A percentile compares a stretch with the other conserved stretches of the same genome.
Conservation (phyloP, 805 yeast genomes). For the Blastobotrys americana region DNA sequence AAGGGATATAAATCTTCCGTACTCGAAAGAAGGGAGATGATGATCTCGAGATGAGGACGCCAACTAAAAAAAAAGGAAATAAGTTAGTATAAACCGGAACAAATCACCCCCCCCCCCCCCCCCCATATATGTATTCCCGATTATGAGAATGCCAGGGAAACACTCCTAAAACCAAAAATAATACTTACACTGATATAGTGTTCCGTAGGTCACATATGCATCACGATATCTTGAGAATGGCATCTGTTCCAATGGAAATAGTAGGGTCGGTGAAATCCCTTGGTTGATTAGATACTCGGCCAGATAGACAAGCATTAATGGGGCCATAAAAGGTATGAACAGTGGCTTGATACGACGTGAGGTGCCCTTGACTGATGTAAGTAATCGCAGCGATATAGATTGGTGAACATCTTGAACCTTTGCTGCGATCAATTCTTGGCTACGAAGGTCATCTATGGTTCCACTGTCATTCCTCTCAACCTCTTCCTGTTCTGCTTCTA, state of each 20-base stretch:
- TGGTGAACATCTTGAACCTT: too few species aligned
- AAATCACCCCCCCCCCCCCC: too few species aligned
- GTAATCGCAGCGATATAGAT: background rate
- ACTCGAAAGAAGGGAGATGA: slow-evolving; percentile 63
- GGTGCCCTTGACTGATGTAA: slow-evolving; percentile 11
- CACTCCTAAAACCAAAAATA: too few species aligned
- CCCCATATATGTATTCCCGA: too few species aligned
- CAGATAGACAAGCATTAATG: slow-evolving; percentile 73
- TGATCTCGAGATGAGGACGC: slow-evolving; percentile 87
- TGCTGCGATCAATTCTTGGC: background rate
- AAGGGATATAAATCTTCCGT: slow-evolving; percentile 49
- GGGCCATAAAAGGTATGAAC: slow-evolving; percentile 58
- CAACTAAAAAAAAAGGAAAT: too few species aligned
- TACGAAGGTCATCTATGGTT: background rate
- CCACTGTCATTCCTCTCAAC: background rate
- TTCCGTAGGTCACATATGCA: slow-evolving; percentile 84
- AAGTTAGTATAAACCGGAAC: background rate
- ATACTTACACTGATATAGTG: slow-evolving; percentile 61
- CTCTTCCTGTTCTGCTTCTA: slow-evolving; percentile 4
- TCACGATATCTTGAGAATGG: slow-evolving; percentile 73
- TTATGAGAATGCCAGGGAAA: too few species aligned
- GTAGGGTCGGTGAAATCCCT: slow-evolving; percentile 80
- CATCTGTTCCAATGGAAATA: slow-evolving; percentile 63
- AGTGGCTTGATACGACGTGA: slow-evolving; percentile 25
- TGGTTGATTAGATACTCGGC: slow-evolving; percentile 88